Base-by-base conservation (phyloP, 805 yeast species). In the Sugiyamaella boreocaroliniensis region DNA sequence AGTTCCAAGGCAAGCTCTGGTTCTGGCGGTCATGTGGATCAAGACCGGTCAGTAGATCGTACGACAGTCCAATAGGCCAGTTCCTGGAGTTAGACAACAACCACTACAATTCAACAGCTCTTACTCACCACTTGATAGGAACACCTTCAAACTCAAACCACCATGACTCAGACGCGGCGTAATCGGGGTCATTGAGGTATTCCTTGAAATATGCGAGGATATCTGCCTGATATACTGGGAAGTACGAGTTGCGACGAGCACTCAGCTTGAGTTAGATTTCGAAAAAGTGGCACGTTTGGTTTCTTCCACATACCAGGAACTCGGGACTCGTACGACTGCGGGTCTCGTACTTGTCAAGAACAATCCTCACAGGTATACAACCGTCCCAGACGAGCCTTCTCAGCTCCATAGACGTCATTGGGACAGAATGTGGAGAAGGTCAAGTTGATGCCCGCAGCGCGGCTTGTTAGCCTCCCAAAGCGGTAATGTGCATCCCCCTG, bases 91-190 rank as follows among this genome's bases (percentile, higher is more conserved):
- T 49, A 51, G 45, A 26, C 14, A 14, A 4, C 34, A 18, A 15
- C 32, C 48, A 15, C n/a, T 43, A 29, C 34, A 18, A 32, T 19
- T 11, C 15, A 3, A 29, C 18, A 20, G 16, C 15, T 32, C 26
- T 34, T 22, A 43, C 66, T 20, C 46, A 64, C 95, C 97, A 89
- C 48, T 77, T 74, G 29, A 89, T 56, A 0, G 93, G 89, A 1
- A 75, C 80, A 4, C 70, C 76, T 32, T 82, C 83, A 62, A 72
- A 77, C 56, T 81, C 88, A 37, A 88, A 72, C 95, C 95, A 89
- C 69, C 82, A 73, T 1, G 65, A 64, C 4, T 55, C 44, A 16
- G 58, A 53, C 7, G 49, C 19, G 0, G 61, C 54, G 1, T 57
- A 43, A 5, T 52, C 55, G 2, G 62, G 63, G 22, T 68, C 65